Evolutionary conservation across 164 flowering plant species (phyloP).

Genomic region (Buxus sempervirens): DNA sequence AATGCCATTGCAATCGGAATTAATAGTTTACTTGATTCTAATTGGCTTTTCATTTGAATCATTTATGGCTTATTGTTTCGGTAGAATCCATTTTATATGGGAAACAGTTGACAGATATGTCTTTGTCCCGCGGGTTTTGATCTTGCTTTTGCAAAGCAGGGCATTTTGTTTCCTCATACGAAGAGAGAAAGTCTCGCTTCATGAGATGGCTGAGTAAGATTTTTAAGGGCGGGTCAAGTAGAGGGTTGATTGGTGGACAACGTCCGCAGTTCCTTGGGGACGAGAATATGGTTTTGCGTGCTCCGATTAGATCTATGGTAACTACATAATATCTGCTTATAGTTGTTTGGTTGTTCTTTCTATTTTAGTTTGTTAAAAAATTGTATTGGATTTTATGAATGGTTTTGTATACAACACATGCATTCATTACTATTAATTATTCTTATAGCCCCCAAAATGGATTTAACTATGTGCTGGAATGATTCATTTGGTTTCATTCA

Average conservation of each 20-base stretch:
- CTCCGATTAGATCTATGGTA: slow-evolving; percentile 27
- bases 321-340: neutral
- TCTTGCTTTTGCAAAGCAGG: slow-evolving; percentile 41
- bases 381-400: no score
- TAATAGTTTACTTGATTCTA: no score
- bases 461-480: no score
- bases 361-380: no score
- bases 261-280: slow-evolving; percentile 61
- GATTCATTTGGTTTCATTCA: no score
- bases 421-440: no score
- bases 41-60: neutral
- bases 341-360: no score
- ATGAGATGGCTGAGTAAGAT: slow-evolving; percentile 88
- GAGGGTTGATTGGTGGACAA: slow-evolving; percentile 26
- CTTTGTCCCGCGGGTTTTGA: neutral
- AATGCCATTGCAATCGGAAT: neutral
- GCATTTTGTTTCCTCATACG: slow-evolving; percentile 44
- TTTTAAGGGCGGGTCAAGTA: slow-evolving; percentile 48
- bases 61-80: neutral
- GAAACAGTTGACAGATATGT: no score
- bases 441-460: no score
- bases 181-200: slow-evolving; percentile 63
- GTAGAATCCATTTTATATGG: neutral
- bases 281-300: slow-evolving; percentile 67
- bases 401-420: no score